Percentiles rank a stretch among this genome's conserved stretches.
These are phyloP conservation scores for Acer negundo DNA, from an alignment of 345 rosid genomes.

Conservation along the genomic window DNA sequence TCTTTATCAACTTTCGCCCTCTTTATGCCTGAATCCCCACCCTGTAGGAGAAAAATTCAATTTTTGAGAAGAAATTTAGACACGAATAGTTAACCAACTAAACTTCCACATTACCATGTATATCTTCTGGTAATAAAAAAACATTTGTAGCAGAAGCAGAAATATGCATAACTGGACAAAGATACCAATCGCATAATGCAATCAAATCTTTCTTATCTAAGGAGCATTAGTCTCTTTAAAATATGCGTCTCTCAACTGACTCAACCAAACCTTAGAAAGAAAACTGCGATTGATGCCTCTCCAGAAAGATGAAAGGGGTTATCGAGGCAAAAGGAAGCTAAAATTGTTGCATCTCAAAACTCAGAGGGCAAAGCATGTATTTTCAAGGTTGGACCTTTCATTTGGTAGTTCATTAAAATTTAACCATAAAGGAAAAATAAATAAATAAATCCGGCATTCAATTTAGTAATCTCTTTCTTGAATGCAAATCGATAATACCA, in stretches of 20 bases:
- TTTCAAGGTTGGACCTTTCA: neutral
- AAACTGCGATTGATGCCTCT: neutral
- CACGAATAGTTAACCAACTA: conserved; percentile 2
- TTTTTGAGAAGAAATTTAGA: conserved; percentile 11
- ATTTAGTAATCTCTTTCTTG: neutral
- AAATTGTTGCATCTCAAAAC: neutral
- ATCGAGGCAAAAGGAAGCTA: neutral
- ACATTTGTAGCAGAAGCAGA: neutral
- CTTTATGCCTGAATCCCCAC: conserved; percentile 69
- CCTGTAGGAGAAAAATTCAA: conserved; percentile 38
- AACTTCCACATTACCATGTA: neutral
- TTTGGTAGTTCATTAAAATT: neutral
- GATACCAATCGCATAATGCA: neutral
- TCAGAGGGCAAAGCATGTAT: too few species aligned
- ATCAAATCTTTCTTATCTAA: neutral
- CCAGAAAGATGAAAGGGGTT: neutral
- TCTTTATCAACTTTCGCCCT: conserved; percentile 81
- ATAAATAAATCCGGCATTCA: neutral
- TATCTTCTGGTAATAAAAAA: neutral
- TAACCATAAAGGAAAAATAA: neutral
- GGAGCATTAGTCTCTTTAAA: neutral
- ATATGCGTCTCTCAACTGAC: neutral
- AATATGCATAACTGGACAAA: neutral
- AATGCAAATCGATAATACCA: conserved; percentile 15
- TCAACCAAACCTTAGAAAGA: neutral